Conservation (phyloP, 306 rosid species). For the Acacia confusa region DNA sequence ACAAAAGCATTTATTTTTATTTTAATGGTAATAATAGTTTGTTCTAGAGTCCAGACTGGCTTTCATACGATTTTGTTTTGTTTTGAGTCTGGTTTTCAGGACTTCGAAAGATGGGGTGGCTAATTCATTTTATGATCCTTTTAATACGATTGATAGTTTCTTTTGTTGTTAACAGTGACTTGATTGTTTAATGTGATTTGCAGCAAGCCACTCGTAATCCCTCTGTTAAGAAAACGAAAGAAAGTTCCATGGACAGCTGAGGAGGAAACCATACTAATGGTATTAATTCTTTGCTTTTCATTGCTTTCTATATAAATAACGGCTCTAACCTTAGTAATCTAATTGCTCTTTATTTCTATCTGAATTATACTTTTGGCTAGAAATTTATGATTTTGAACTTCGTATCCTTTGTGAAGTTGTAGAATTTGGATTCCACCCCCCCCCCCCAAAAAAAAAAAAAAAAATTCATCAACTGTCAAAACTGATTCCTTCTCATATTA, state of each 20-base stretch:
- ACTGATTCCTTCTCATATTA: not conserved
- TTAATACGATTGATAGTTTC: not conserved
- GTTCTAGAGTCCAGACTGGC: not conserved
- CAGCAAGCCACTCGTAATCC: constrained; percentile 42
- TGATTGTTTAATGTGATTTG: constrained; percentile 33
- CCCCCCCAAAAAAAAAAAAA: too few species aligned
- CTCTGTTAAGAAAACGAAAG: constrained; percentile 36
- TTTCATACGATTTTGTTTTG: not conserved
- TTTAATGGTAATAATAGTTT: constrained; percentile 19
- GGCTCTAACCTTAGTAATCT: not conserved
- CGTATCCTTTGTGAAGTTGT: constrained; percentile 5
- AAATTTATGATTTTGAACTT: constrained; percentile 9
- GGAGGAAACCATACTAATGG: constrained; percentile 67
- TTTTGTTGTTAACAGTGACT: not conserved
- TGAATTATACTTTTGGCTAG: not conserved
- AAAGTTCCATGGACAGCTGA: constrained; percentile 54
- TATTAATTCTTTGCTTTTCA: constrained; percentile 22
- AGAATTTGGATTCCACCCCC: not conserved
- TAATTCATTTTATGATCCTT: not conserved
- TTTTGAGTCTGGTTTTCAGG: not conserved
- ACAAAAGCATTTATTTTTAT: not conserved
- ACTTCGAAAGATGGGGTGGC: not conserved
- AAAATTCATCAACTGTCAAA: not conserved
- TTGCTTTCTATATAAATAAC: constrained; percentile 16
- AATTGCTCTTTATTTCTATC: constrained; percentile 15